Percentiles rank a stretch among this genome's conserved stretches.
Evolutionary conservation across 331 rosid species (phyloP).

Genomic region (Spiraea crenata): DNA sequence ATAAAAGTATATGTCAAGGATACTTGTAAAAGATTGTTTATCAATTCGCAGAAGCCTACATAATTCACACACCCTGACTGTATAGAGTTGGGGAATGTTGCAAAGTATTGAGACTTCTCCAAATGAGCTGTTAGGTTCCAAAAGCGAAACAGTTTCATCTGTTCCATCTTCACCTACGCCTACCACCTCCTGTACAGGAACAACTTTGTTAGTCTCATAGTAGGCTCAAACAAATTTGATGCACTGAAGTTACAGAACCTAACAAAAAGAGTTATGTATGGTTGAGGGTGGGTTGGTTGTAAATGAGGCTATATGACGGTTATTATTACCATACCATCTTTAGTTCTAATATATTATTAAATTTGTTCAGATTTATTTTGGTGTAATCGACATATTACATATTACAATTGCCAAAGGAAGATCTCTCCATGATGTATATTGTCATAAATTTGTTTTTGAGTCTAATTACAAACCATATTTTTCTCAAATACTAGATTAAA

Average conservation of each 20-base stretch:
- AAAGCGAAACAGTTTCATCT: slow-evolving; percentile 60
- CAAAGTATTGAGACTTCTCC: slow-evolving; percentile 92
- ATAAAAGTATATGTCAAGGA: slow-evolving; percentile 77
- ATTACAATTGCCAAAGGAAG: neutral
- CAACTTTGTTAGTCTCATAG: neutral
- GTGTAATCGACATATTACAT: neutral
- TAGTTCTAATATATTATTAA: too few species aligned
- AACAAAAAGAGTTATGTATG: neutral
- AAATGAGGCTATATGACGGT: neutral
- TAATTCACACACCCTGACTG: slow-evolving; percentile 82
- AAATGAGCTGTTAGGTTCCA: slow-evolving; percentile 63
- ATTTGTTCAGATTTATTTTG: neutral
- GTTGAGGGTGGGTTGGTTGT: too few species aligned
- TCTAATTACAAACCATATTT: too few species aligned
- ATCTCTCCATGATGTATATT: neutral
- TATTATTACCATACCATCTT: neutral
- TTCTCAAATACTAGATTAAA: neutral
- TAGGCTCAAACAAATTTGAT: neutral
- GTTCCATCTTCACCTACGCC: slow-evolving; percentile 72
- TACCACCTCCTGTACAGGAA: slow-evolving; percentile 66
- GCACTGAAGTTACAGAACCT: neutral
- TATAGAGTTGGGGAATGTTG: slow-evolving; percentile 91
- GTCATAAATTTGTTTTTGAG: neutral
- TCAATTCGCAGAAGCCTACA: slow-evolving; percentile 90
- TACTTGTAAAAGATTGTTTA: slow-evolving; percentile 80